Conservation (phyloP, 257 asterid genomes). For the Eustoma russellianum region DNA sequence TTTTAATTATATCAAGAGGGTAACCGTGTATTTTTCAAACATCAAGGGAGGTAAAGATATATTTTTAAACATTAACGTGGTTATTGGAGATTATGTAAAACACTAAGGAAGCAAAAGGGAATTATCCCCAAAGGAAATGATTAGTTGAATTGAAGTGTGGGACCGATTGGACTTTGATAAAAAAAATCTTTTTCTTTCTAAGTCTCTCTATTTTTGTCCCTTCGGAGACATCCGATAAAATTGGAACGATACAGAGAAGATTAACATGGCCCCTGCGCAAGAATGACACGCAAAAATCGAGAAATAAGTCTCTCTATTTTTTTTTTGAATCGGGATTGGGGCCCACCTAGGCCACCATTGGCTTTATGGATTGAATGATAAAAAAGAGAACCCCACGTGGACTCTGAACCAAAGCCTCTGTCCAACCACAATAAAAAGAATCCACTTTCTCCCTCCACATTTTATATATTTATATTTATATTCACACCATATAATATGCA, state of each 20-base stretch:
- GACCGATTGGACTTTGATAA: slow-evolving; percentile 29
- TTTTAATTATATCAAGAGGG: too few relatives aligned
- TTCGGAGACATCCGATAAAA: too few relatives aligned
- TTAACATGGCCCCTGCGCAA: too few relatives aligned
- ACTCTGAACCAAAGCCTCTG: slow-evolving; percentile 88
- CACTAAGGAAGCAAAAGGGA: too few relatives aligned
- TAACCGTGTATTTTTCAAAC: too few relatives aligned
- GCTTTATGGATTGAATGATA: slow-evolving; percentile 95
- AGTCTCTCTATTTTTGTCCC: slow-evolving; percentile 31
- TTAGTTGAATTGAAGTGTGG: slow-evolving; percentile 37
- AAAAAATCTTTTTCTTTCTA: slow-evolving; percentile 26
- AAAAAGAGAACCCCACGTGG: slow-evolving; percentile 99
- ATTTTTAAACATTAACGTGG: too few relatives aligned
- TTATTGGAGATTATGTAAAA: neutral
- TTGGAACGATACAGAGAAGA: too few relatives aligned
- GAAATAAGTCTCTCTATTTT: slow-evolving; percentile 29
- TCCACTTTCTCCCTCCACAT: neutral
- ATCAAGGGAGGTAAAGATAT: too few relatives aligned
- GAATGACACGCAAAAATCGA: too few relatives aligned
- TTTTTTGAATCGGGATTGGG: slow-evolving; percentile 58
- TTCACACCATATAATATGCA: neutral
- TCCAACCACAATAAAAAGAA: slow-evolving; percentile 54
- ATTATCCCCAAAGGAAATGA: slow-evolving; percentile 36
- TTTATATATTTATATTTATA: neutral
- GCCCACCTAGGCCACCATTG: slow-evolving; percentile 73